phyloP scores from a whole-genome alignment of 352 stramenopile species.

The Globisporangium okanoganense region DNA sequence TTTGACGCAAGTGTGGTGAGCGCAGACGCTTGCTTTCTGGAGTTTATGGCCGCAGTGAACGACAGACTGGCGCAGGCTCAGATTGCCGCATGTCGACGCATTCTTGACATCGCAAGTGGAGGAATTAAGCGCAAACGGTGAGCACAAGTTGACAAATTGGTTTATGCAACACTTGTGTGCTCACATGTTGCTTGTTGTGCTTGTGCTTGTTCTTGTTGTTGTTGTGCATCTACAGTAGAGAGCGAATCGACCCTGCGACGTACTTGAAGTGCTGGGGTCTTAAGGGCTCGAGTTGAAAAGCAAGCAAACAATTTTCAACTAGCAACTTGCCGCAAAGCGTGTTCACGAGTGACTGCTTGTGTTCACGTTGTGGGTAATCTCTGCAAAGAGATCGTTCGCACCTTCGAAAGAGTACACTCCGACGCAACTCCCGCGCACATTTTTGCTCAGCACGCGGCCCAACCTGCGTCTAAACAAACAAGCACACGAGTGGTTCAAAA shows the following conservation, averaged over 20 bases:
- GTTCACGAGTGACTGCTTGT: neutral
- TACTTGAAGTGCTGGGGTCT: constrained; percentile 51
- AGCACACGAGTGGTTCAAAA: neutral
- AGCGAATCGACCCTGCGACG: constrained; percentile 16
- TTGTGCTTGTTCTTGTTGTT: neutral
- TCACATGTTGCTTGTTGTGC: neutral
- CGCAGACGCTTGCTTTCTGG: constrained; percentile 33
- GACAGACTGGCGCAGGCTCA: constrained; percentile 28
- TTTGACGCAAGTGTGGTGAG: constrained; percentile 20
- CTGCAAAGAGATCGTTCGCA: constrained; percentile 85
- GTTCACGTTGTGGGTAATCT: constrained; percentile 22
- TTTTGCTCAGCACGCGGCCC: constrained; percentile 90
- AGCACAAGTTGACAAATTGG: neutral
- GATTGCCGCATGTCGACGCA: constrained; percentile 33
- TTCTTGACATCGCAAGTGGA: constrained; percentile 26
- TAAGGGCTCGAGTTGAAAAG: neutral
- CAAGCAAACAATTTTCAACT: neutral
- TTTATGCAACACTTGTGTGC: neutral
- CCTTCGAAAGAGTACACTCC: constrained; percentile 94
- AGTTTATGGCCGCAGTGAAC: constrained; percentile 36
- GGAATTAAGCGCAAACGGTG: constrained; percentile 22
- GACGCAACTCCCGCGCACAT: constrained; percentile 92
- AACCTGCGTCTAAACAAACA: constrained; percentile 72
- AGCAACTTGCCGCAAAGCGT: neutral
- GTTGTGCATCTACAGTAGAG: neutral